Evolutionary conservation across 2,329 filamentous ascomycete species (phyloP).

Genomic region (Fusarium domesticum): DNA sequence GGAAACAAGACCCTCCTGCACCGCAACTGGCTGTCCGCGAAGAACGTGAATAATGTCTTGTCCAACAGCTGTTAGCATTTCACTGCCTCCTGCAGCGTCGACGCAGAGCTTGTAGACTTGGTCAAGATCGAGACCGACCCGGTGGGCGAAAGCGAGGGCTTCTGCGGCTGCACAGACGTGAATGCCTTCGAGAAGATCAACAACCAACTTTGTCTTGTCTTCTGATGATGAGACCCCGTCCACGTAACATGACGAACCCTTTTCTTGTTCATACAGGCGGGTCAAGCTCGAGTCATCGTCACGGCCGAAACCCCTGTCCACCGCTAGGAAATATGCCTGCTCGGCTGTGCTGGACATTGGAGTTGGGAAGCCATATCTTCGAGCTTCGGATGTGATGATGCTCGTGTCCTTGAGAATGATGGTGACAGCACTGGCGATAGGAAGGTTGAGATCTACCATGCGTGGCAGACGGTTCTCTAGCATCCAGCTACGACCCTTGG

Average conservation of each 20-base stretch:
- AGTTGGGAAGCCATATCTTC: slow-evolving; percentile 55
- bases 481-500: slow-evolving; percentile 59
- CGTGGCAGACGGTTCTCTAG: slow-evolving; percentile 56
- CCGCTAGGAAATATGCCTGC: slow-evolving; percentile 59
- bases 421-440: slow-evolving; percentile 55
- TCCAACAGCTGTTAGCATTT: slow-evolving; percentile 7
- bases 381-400: slow-evolving; percentile 66
- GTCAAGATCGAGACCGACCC: slow-evolving; percentile 13
- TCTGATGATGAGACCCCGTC: background rate
- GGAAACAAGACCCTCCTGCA: background rate
- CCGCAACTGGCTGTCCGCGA: background rate
- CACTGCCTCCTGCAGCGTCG: slow-evolving; percentile 12
- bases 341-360: slow-evolving; percentile 62
- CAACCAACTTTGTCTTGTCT: slow-evolving; percentile 7
- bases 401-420: slow-evolving; percentile 61
- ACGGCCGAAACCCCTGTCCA: slow-evolving; percentile 50
- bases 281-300: slow-evolving; percentile 13
- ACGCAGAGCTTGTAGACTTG: slow-evolving; percentile 17
- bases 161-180: slow-evolving; percentile 14
- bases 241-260: background rate
- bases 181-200: slow-evolving; percentile 13
- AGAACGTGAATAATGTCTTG: slow-evolving; percentile 9
- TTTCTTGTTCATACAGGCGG: slow-evolving; percentile 10
- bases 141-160: slow-evolving; percentile 12
- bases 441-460: slow-evolving; percentile 52